Evolutionary conservation across 805 yeast species (phyloP), one percentile per base, ranked within the genome.

Genomic region (Wickerhamomyces pijperi): DNA sequence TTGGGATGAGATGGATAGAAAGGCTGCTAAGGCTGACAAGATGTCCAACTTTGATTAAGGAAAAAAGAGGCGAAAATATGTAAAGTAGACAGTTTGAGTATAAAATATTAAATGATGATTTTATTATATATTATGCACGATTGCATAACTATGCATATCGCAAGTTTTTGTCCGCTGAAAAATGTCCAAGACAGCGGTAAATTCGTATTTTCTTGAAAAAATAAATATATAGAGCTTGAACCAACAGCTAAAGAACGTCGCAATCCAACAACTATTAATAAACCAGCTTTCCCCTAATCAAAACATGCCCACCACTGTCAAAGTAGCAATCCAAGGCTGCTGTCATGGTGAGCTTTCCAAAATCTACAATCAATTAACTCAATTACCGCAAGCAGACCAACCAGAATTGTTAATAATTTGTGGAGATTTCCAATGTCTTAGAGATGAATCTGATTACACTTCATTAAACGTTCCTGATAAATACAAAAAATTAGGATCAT

Each of bases 351-450:
- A 74, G 38, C 67, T 88, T 31, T 61, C 75, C 44, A 48, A 53
- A 14, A 78, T 87, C 2, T 86, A 85, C 51, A 36, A 49, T 11
- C 39, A 50, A 3, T 55, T 72, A 12, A 18, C 28, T 1, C 7
- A 25, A 2, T 35, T 53, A 5, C 54, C 61, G 3, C 17, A 37
- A 1, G 32, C 41, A 7, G 38, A 46, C 4, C 49, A 53, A 3
- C 70, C 76, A 0, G 83, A 80, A 28, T 56, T 82, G 1, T 67
- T 92, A 15, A 61, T 92, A 3, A 77, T 92, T 3, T 78, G 95
- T 46, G 98, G 98, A 0, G 98, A 92, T 56, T 83, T 92, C 55
- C 95, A 92, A 60, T 81, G 95, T 1, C 51, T 85, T 3, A 59
- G 97, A 39, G 69, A 72, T 45, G 47, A 50, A 17, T 58, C 67